Evolutionary conservation across 2,329 filamentous ascomycete genomes (phyloP).

Genomic region (Talaromyces piceae): DNA sequence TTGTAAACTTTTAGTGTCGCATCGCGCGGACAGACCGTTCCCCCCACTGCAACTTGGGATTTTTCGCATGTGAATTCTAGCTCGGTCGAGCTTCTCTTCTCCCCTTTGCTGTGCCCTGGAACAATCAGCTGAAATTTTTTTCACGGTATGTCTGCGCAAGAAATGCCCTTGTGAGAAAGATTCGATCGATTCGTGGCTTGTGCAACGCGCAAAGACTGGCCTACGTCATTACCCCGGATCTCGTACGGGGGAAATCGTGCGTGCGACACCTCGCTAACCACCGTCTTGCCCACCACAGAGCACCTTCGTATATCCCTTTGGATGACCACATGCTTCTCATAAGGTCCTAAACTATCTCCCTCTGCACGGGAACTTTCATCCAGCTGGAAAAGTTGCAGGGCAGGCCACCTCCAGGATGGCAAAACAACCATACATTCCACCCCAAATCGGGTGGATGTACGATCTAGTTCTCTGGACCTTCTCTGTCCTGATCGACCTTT

Average conservation of each 20-base stretch:
- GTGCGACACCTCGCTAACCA: background rate
- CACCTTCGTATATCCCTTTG: background rate
- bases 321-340: background rate
- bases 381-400: background rate
- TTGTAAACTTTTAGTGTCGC: slow-evolving; percentile 5
- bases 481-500: slow-evolving; percentile 76
- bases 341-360: background rate
- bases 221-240: slow-evolving; percentile 11
- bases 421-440: slow-evolving; percentile 32
- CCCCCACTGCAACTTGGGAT: slow-evolving; percentile 10
- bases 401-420: slow-evolving; percentile 10
- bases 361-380: too few species aligned
- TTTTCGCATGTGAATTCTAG: background rate
- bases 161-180: background rate
- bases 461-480: slow-evolving; percentile 45
- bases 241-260: background rate
- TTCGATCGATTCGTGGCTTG: background rate
- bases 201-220: background rate
- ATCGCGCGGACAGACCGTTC: slow-evolving; percentile 10
- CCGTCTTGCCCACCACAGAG: background rate
- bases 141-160: background rate
- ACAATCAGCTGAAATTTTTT: background rate
- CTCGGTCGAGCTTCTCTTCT: background rate
- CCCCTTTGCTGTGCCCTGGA: too few species aligned
- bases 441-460: slow-evolving; percentile 44